Conservation (phyloP, 768 basidiomycete species). For the Atractiella rhizophila region DNA sequence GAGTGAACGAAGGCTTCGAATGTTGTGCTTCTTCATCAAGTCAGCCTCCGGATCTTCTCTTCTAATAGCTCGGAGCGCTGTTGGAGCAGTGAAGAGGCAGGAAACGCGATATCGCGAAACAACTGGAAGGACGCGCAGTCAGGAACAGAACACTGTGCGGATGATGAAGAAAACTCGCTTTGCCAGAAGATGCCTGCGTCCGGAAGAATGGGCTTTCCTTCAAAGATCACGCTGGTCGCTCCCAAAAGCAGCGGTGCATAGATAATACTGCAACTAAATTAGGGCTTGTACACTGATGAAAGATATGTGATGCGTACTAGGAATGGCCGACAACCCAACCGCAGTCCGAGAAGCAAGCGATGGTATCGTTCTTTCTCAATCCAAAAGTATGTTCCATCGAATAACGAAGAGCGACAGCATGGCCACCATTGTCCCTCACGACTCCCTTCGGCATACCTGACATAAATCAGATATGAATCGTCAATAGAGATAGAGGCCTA, state of each 20-base stretch:
- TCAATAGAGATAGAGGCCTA: neutral
- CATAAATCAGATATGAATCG: no score
- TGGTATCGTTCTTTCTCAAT: neutral
- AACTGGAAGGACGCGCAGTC: neutral
- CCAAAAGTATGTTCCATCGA: neutral
- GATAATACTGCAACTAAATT: neutral
- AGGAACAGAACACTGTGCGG: neutral
- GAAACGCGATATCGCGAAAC: neutral
- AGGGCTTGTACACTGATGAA: neutral
- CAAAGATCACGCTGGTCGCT: constrained; percentile 1
- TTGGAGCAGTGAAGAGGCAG: constrained; percentile 1
- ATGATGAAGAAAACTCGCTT: neutral
- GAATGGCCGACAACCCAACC: neutral
- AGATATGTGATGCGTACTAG: no score
- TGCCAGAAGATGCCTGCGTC: constrained; percentile 2
- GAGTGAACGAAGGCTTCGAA: neutral
- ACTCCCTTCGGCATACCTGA: neutral
- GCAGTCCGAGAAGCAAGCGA: neutral
- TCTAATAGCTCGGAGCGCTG: constrained; percentile 1
- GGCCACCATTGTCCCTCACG: neutral
- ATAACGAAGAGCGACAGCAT: constrained; percentile 1
- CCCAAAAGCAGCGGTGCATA: constrained; percentile 1
- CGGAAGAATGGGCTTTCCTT: constrained; percentile 3
- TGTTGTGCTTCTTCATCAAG: neutral
- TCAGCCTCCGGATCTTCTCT: neutral